Evolutionary conservation across 257 asterid genomes (phyloP).

Genomic region (Solanum rostratum): DNA sequence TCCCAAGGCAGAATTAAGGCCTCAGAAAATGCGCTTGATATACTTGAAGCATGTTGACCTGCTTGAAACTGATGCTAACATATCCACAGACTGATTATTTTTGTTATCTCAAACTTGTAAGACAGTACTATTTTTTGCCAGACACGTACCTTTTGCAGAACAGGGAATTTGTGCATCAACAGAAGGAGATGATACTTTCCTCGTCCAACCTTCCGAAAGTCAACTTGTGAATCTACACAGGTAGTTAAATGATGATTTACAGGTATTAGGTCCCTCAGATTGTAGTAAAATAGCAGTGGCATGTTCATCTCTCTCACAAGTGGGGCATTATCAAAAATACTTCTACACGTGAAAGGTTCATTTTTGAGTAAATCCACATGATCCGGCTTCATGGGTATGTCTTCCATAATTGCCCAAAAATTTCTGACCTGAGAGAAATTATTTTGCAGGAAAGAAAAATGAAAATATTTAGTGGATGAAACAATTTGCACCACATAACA

Average conservation of each 20-base stretch:
- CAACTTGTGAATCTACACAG: slow-evolving; percentile 17
- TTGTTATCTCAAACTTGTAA: neutral
- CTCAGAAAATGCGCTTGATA: slow-evolving; percentile 53
- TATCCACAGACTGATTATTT: neutral
- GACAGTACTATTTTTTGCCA: neutral
- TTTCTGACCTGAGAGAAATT: slow-evolving; percentile 38
- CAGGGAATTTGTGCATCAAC: slow-evolving; percentile 74
- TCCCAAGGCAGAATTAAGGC: slow-evolving; percentile 77
- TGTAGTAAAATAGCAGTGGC: slow-evolving; percentile 34
- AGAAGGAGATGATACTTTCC: slow-evolving; percentile 64
- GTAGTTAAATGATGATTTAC: slow-evolving; percentile 18
- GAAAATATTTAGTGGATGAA: neutral
- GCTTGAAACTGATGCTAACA: slow-evolving; percentile 38
- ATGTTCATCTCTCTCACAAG: slow-evolving; percentile 19
- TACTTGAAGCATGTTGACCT: slow-evolving; percentile 27
- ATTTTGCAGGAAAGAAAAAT: slow-evolving; percentile 4
- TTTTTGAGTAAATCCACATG: slow-evolving; percentile 18
- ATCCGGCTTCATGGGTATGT: slow-evolving; percentile 32
- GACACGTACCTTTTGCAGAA: slow-evolving; percentile 48
- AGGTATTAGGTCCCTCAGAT: slow-evolving; percentile 23
- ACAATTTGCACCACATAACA: neutral
- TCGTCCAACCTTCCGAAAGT: slow-evolving; percentile 30
- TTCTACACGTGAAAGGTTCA: slow-evolving; percentile 54
- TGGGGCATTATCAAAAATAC: slow-evolving; percentile 39
- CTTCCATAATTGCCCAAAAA: slow-evolving; percentile 48